Evolutionary conservation across 2,329 filamentous ascomycete species (phyloP).

Genomic region (Trichoderma lentiforme): DNA sequence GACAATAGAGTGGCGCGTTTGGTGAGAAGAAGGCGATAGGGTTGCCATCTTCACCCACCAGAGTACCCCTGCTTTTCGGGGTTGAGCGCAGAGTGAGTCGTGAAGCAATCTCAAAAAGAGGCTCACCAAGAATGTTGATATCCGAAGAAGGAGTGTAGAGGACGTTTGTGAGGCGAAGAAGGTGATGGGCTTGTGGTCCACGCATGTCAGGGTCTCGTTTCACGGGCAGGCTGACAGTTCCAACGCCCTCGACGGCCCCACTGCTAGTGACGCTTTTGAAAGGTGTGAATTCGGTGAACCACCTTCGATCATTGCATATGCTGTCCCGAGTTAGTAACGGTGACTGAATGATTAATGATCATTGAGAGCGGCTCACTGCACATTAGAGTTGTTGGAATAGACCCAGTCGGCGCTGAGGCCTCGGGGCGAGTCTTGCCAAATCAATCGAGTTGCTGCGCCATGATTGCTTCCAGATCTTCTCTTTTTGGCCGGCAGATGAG

Average conservation of each 20-base stretch:
- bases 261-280: not conserved
- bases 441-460: too few relatives aligned
- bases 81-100: fast-evolving
- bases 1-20: not conserved
- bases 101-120: not conserved
- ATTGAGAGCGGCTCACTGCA: not conserved
- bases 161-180: not conserved
- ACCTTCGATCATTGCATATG: conserved; percentile 18
- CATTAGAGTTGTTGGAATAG: not conserved
- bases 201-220: not conserved
- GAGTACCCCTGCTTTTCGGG: not conserved
- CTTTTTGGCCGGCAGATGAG: too few relatives aligned
- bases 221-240: not conserved
- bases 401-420: not conserved
- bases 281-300: conserved; percentile 18
- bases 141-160: not conserved
- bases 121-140: not conserved
- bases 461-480: too few relatives aligned
- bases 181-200: not conserved
- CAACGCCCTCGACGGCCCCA: not conserved
- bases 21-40: not conserved
- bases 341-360: not conserved
- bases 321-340: not conserved
- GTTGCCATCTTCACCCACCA: not conserved
- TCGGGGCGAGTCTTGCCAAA: not conserved